Evolutionary conservation across 371 early-diverging fungal genomes (phyloP).

Genomic region (Chytridium lagenaria): DNA sequence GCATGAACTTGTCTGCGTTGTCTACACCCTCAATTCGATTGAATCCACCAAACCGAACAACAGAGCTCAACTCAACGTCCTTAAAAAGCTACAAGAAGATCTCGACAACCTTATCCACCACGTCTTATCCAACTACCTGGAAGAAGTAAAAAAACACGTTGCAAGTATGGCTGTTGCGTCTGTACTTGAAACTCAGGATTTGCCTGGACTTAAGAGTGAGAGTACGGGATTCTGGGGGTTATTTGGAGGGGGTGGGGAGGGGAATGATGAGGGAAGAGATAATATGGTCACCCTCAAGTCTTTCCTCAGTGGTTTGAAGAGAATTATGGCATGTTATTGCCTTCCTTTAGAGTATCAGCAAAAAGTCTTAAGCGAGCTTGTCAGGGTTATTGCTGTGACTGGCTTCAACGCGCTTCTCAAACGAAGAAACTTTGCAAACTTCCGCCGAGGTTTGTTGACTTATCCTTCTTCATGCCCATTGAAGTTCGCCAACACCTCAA

Average conservation of each 20-base stretch:
- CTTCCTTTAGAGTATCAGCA: conserved; percentile 12
- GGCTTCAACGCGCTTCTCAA: conserved; percentile 95
- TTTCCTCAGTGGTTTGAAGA: conserved; percentile 1
- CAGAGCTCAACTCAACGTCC: conserved; percentile 23
- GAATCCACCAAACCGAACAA: conserved; percentile 31
- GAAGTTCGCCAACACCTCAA: neutral
- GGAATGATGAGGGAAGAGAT: conserved; percentile 2
- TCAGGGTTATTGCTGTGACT: conserved; percentile 88
- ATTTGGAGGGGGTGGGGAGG: neutral
- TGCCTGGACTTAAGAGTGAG: conserved; percentile 32
- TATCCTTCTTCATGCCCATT: neutral
- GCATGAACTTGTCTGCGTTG: conserved; percentile 21
- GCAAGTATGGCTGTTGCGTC: conserved; percentile 28
- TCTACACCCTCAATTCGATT: neutral
- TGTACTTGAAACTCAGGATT: conserved; percentile 34
- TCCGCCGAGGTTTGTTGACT: conserved; percentile 48
- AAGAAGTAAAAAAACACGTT: conserved; percentile 22
- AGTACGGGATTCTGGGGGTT: conserved; percentile 1
- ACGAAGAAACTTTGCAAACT: conserved; percentile 67
- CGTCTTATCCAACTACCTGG: conserved; percentile 21
- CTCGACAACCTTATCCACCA: conserved; percentile 22
- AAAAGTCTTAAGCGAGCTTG: conserved; percentile 73
- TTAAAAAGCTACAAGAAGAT: conserved; percentile 22
- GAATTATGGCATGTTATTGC: conserved; percentile 12
- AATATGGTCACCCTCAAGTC: conserved; percentile 13